Conservation (phyloP, 1,139 yeast genomes). For the Yamadazyma songkhlaensis region DNA sequence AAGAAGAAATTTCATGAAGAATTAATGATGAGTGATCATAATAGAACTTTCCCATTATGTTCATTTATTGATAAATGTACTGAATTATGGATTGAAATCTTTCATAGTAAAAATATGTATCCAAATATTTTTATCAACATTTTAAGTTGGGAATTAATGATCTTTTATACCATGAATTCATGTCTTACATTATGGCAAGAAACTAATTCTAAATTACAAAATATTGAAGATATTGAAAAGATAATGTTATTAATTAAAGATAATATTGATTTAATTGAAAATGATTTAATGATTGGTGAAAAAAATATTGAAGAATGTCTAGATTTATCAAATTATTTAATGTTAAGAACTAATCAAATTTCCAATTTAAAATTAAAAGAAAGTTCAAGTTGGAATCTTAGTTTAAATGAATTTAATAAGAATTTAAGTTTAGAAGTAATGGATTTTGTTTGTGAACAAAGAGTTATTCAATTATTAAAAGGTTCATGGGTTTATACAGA, state of each 20-base stretch:
- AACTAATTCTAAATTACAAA: slow-evolving; percentile 52
- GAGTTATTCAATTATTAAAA: slow-evolving; percentile 65
- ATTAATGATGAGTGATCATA: slow-evolving; percentile 47
- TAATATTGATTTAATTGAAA: slow-evolving; percentile 30
- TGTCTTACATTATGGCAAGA: slow-evolving; percentile 68
- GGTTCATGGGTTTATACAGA: slow-evolving; percentile 86
- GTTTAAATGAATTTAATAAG: slow-evolving; percentile 48
- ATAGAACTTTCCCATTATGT: slow-evolving; percentile 42
- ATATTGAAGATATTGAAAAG: slow-evolving; percentile 46
- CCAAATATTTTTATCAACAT: slow-evolving; percentile 44
- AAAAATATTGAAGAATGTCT: slow-evolving; percentile 43
- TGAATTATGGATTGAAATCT: slow-evolving; percentile 37
- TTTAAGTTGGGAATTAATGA: slow-evolving; percentile 56
- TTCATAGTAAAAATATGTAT: slow-evolving; percentile 30
- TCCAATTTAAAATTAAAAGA: slow-evolving; percentile 36
- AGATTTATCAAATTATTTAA: slow-evolving; percentile 39
- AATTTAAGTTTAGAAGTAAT: slow-evolving; percentile 57
- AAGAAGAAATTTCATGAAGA: slow-evolving; percentile 60
- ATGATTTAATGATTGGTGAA: slow-evolving; percentile 18
- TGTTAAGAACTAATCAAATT: slow-evolving; percentile 58
- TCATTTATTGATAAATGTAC: slow-evolving; percentile 36
- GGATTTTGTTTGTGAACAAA: slow-evolving; percentile 77
- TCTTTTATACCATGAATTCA: slow-evolving; percentile 53
- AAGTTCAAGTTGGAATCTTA: slow-evolving; percentile 29
- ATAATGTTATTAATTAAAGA: slow-evolving; percentile 40